These are phyloP conservation scores for Digitaria exilis DNA, from an alignment of 202 grass and related monocot genomes.

Conservation along the genomic window DNA sequence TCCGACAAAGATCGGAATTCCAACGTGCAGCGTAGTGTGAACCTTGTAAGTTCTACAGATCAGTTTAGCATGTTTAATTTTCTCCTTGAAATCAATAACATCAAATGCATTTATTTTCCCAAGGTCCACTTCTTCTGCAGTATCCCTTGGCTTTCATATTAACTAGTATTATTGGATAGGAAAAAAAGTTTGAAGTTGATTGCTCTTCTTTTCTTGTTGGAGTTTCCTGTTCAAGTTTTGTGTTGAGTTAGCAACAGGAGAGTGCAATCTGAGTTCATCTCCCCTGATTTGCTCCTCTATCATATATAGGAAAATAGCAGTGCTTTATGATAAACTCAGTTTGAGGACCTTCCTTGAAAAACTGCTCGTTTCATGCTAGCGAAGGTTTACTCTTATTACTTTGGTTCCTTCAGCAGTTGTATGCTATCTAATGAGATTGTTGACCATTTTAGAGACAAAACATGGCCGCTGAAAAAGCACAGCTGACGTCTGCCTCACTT, in stretches of 20 bases:
- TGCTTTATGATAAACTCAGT: slow-evolving; percentile 1
- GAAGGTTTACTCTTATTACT: not conserved
- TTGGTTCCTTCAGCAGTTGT: slow-evolving; percentile 7
- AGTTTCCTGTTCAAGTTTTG: slow-evolving; percentile 24
- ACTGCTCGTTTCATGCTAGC: not conserved
- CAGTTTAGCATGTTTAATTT: slow-evolving; percentile 27
- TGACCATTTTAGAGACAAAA: slow-evolving; percentile 46
- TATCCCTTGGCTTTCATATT: not conserved
- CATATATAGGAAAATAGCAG: not conserved
- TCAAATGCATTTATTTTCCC: slow-evolving; percentile 3
- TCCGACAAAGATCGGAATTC: slow-evolving; percentile 37
- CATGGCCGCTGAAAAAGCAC: slow-evolving; percentile 44
- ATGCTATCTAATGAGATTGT: slow-evolving; percentile 10
- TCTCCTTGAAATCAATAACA: not conserved
- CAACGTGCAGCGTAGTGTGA: slow-evolving; percentile 39
- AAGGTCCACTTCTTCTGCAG: not conserved
- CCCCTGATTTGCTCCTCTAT: not conserved
- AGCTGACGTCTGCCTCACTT: slow-evolving; percentile 38
- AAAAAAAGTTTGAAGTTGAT: slow-evolving; percentile 7
- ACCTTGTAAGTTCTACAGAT: slow-evolving; percentile 52
- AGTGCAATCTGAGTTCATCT: not conserved
- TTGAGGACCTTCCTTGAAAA: not conserved
- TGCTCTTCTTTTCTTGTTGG: not conserved
- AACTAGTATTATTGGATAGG: slow-evolving; percentile 1
- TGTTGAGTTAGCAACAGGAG: not conserved